Evolutionary conservation across 2,329 filamentous ascomycete species (phyloP).

Genomic region (Sarocladiaceae sp.): DNA sequence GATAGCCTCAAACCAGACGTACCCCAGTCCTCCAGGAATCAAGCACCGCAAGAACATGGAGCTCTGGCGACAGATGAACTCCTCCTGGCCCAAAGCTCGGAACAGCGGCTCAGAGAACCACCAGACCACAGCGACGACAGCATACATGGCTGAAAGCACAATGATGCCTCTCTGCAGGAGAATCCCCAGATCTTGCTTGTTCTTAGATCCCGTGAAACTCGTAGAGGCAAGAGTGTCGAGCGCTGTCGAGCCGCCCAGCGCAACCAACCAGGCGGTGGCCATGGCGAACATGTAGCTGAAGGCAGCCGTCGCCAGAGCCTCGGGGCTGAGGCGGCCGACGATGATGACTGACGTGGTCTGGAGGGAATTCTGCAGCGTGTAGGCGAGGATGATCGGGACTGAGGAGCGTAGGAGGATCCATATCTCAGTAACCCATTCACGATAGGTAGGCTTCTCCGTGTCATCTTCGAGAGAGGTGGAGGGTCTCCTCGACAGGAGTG

Average conservation of each 20-base stretch:
- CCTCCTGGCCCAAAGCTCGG: conserved; percentile 66
- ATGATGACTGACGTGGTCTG: conserved; percentile 79
- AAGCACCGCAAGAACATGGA: conserved; percentile 66
- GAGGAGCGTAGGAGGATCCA: conserved; percentile 58
- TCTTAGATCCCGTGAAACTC: conserved; percentile 72
- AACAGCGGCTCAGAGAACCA: conserved; percentile 69
- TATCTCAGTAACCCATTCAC: conserved; percentile 19
- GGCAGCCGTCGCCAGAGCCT: conserved; percentile 73
- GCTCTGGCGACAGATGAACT: conserved; percentile 68
- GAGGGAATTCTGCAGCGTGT: conserved; percentile 77
- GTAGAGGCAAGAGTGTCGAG: conserved; percentile 80
- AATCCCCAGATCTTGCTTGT: conserved; percentile 72
- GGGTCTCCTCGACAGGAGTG: not conserved
- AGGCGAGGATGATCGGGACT: conserved; percentile 74
- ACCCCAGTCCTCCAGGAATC: conserved; percentile 76
- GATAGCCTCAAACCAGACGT: conserved; percentile 79
- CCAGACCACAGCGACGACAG: conserved; percentile 69
- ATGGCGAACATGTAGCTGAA: conserved; percentile 95
- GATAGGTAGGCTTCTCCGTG: not conserved
- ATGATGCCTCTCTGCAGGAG: conserved; percentile 71
- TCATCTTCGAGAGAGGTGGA: not conserved
- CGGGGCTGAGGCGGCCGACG: conserved; percentile 70
- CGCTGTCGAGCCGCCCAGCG: conserved; percentile 77
- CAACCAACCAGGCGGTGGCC: conserved; percentile 82
- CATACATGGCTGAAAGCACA: conserved; percentile 65